Percentiles rank a stretch among this genome's conserved stretches.
Conservation (phyloP, 2,329 filamentous ascomycete genomes). For the Trichoderma oligosporum region DNA sequence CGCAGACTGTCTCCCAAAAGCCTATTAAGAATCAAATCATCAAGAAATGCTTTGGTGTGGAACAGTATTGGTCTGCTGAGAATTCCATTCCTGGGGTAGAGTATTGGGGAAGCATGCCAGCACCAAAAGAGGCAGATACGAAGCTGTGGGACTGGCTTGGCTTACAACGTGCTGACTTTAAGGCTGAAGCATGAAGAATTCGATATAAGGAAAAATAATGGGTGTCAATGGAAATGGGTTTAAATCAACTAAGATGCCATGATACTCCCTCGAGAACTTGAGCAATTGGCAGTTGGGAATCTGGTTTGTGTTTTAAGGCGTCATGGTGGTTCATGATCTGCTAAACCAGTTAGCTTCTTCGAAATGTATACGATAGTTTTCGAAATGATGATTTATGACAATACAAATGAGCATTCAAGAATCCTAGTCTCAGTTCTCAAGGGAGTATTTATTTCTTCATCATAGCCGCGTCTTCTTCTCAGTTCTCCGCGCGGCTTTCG, state of each 20-base stretch:
- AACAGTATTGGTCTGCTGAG: constrained; percentile 17
- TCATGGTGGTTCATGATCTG: neutral
- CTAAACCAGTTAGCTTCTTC: neutral
- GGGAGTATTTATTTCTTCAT: neutral
- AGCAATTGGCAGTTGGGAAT: neutral
- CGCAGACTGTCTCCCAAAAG: constrained; percentile 21
- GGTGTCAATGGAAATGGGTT: too few relatives aligned
- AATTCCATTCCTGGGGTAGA: constrained; percentile 19
- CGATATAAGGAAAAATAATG: neutral
- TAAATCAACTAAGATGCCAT: too few relatives aligned
- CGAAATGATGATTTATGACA: neutral
- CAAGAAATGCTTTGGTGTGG: constrained; percentile 20
- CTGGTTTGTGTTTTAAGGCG: neutral
- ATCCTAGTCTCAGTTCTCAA: too few relatives aligned
- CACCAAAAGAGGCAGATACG: constrained; percentile 9
- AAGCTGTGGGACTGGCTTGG: constrained; percentile 21
- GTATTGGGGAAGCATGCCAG: constrained; percentile 12
- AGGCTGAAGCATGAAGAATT: neutral
- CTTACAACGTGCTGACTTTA: constrained; percentile 15
- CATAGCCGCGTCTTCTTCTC: neutral
- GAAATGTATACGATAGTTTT: neutral
- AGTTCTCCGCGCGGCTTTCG: neutral
- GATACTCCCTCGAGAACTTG: neutral
- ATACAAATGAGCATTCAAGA: neutral
- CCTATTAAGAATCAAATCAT: constrained; percentile 20